Percentiles rank a stretch among this genome's conserved stretches.
Conservation (phyloP, 139 green algal species). For the Chlamydomonas eustigma region DNA sequence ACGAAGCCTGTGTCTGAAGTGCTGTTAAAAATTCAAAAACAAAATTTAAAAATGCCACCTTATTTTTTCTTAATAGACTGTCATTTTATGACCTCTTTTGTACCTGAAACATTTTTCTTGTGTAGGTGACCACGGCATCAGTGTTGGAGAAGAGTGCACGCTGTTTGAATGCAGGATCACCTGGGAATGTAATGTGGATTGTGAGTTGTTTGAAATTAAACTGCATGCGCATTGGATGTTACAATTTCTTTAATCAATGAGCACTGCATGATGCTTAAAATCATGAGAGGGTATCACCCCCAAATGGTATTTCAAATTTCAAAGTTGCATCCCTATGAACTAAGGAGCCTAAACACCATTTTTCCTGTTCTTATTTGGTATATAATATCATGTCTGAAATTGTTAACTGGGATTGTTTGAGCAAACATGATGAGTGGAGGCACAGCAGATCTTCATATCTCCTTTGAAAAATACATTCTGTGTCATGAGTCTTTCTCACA, state of each 20-base stretch:
- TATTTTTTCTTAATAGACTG: background rate
- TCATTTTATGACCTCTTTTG: background rate
- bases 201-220: conserved; percentile 11
- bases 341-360: background rate
- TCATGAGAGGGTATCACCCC: too few species aligned
- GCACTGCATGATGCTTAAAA: too few species aligned
- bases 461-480: too few species aligned
- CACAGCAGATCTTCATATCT: too few species aligned
- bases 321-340: too few species aligned
- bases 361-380: background rate
- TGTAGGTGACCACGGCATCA: background rate
- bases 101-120: too few species aligned
- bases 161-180: conserved; percentile 10
- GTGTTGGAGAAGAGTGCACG: conserved; percentile 20
- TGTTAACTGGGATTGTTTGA: background rate
- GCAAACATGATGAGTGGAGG: too few species aligned
- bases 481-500: too few species aligned
- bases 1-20: background rate
- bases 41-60: background rate
- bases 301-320: too few species aligned
- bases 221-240: too few species aligned
- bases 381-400: background rate
- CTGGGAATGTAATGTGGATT: conserved; percentile 23
- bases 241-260: too few species aligned
- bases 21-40: background rate